A percentile compares a stretch with the other conserved stretches of the same genome.
These are phyloP conservation scores for Plasmodiophora brassicae DNA, from an alignment of 208 protist genomes.

Conservation along the genomic window DNA sequence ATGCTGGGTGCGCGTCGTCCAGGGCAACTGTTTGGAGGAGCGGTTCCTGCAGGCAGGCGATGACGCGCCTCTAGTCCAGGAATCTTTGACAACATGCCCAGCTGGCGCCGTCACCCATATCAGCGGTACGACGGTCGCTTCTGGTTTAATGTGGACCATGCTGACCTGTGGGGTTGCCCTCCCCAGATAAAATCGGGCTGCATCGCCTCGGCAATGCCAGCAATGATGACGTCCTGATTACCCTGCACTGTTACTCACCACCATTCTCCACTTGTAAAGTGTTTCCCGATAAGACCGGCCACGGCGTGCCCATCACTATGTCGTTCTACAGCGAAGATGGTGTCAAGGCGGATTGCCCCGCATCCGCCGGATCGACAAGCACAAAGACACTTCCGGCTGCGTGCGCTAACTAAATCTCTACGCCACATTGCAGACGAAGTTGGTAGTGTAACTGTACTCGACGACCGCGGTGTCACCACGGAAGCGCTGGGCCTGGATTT, in stretches of 20 bases:
- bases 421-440: no score
- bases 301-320: not conserved
- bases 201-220: constrained; percentile 13
- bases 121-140: not conserved
- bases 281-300: not conserved
- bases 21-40: not conserved
- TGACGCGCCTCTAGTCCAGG: not conserved
- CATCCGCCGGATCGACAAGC: no score
- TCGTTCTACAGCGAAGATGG: not conserved
- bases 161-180: not conserved
- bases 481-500: no score
- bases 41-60: not conserved
- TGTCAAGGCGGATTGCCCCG: no score
- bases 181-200: not conserved
- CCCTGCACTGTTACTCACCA: constrained; percentile 32
- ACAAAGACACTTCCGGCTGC: no score
- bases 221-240: not conserved
- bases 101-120: not conserved
- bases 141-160: not conserved
- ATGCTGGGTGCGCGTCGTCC: not conserved
- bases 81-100: not conserved
- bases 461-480: no score
- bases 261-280: not conserved
- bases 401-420: no score
- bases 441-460: no score